Evolutionary conservation across 2,329 filamentous ascomycete genomes (phyloP).

Genomic region (Botryotinia globosa): DNA sequence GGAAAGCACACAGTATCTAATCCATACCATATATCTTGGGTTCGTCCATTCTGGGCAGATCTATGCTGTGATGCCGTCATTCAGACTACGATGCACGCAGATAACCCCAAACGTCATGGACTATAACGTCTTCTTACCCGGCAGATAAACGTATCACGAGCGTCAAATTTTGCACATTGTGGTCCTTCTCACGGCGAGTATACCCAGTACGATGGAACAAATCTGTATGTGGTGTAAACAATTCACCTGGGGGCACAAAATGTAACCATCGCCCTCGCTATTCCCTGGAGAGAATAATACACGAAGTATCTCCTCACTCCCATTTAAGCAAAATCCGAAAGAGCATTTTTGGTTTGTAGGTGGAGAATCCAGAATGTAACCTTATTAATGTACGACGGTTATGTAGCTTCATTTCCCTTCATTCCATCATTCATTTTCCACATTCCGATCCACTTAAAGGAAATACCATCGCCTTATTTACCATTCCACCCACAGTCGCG

Average conservation of each 20-base stretch:
- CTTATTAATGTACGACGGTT: background rate
- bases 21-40: background rate
- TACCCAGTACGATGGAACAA: too few relatives aligned
- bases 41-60: background rate
- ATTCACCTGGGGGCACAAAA: background rate
- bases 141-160: background rate
- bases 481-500: background rate
- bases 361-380: background rate
- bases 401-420: background rate
- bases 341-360: background rate
- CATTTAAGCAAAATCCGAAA: background rate
- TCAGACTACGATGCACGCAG: background rate
- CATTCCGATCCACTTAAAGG: background rate
- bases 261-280: background rate
- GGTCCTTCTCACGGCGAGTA: background rate
- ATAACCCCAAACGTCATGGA: background rate
- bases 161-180: background rate
- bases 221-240: background rate
- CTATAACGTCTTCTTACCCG: too few relatives aligned
- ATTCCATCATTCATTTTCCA: constrained; percentile 1
- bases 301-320: background rate
- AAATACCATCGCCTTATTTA: background rate
- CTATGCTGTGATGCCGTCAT: background rate
- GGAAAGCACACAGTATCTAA: background rate
- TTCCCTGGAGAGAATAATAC: background rate